Evolutionary conservation across 352 stramenopile species (phyloP), one percentile per base, ranked within the genome.

Genomic region (Pilasporangium apinafurcum): DNA sequence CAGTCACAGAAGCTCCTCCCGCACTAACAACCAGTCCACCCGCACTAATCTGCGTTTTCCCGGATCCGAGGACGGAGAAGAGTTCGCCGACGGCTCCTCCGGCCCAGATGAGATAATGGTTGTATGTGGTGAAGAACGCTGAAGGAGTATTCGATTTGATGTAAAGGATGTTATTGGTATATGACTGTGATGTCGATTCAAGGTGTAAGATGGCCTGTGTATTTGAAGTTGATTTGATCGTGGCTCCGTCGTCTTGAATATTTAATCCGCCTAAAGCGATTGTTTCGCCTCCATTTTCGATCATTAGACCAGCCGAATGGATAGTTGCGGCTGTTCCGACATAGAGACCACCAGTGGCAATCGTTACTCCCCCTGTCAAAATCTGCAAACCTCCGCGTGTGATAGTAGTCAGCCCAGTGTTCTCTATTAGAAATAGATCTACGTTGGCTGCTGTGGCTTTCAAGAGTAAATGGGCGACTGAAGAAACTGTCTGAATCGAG

Each of bases 331-430:
- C 61, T 26, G 31, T 30, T 33, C 25, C 30, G 7, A 87, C 55
- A 32, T 57, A 42, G 2, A 88, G 36, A 2, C 76, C 74, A 12
- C 69, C 77, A 20, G 21, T 32, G 28, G 51, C 22, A 20, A 87
- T 57, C 8, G 44, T 74, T 20, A 61, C 57, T 5, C 78, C 78
- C 14, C 69, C 73, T 39, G 32, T 18, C 1, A n/a, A n/a, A 27
- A 83, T 54, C 14, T 46, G 10, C 12, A 88, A 48, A 2, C 68
- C 72, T 24, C 56, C 53, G 33, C 54, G 36, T 4, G 38, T 53
- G 24, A 88, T 73, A 5, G 58, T 74, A 22, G 82, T 77, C 21
- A 51, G 22, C 4, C 78, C 78, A 0, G 65, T 61, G 21, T 74
- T 65, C 4, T 24, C 44, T 21, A 89, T 62, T 16, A 56, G 61